Conservation (phyloP, 176 grass and related monocot species). For the barley (Hordeum vulgare) region MorexV3_pseudomolecules_assembly NC_058522.1:244697353-244697852, state of each 20-base stretch:
- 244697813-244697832: too few relatives aligned
- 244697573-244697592: background rate
- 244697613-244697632: too few relatives aligned
- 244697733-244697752: too few relatives aligned
- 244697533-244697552: background rate
- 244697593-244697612: background rate
- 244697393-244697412: constrained; percentile 17
- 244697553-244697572: constrained; percentile 24
- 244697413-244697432: constrained; percentile 6
- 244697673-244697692: too few relatives aligned
- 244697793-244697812: too few relatives aligned
- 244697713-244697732: too few relatives aligned
- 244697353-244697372: constrained; percentile 24
- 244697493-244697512: background rate
- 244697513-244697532: background rate
- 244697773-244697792: too few relatives aligned
- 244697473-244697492: constrained; percentile 21
- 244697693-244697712: too few relatives aligned
- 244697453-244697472: background rate
- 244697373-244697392: constrained; percentile 29
- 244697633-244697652: too few relatives aligned
- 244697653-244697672: too few relatives aligned
- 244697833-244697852: too few relatives aligned
- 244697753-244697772: too few relatives aligned
- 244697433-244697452: background rate